These are phyloP conservation scores for Exutisphaerella laricina DNA, from an alignment of 2,329 filamentous ascomycete genomes.

Conservation along the genomic window DNA sequence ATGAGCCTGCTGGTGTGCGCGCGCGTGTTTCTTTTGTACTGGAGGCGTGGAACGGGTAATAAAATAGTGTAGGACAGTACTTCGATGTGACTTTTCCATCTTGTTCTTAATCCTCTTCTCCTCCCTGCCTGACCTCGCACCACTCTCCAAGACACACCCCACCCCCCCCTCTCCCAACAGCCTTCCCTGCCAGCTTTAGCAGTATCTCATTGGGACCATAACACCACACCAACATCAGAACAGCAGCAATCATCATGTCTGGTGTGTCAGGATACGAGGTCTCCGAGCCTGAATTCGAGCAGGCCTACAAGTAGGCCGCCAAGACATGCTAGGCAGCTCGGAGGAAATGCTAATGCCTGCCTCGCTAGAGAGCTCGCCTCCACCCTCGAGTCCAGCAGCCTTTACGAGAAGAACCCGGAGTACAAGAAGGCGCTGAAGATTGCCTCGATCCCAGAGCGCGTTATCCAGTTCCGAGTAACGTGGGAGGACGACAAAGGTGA, in stretches of 20 bases:
- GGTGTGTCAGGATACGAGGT: constrained; percentile 50
- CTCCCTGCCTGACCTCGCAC: too few species aligned
- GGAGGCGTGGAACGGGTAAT: too few species aligned
- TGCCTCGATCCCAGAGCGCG: constrained; percentile 83
- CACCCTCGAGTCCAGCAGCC: constrained; percentile 86
- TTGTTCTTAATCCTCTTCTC: too few species aligned
- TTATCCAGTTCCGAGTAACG: constrained; percentile 94
- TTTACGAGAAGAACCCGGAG: constrained; percentile 92
- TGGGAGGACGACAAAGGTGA: constrained; percentile 94
- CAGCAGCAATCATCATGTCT: constrained; percentile 40
- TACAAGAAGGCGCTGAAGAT: constrained; percentile 87
- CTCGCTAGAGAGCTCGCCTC: constrained; percentile 75
- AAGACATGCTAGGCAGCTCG: not conserved
- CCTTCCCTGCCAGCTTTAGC: too few species aligned
- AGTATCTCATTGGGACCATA: too few species aligned
- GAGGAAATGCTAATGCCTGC: not conserved
- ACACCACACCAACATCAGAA: too few species aligned
- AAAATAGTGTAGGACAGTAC: too few species aligned
- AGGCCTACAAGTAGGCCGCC: constrained; percentile 88
- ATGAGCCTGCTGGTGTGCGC: too few species aligned
- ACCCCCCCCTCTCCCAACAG: too few species aligned
- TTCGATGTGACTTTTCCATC: too few species aligned
- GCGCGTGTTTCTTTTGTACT: too few species aligned
- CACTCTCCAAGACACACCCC: too few species aligned
- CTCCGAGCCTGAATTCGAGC: constrained; percentile 93